Evolutionary conservation across 805 yeast genomes (phyloP), one percentile per base, ranked within the genome.

Genomic region (Hanseniaspora taiwanica): DNA sequence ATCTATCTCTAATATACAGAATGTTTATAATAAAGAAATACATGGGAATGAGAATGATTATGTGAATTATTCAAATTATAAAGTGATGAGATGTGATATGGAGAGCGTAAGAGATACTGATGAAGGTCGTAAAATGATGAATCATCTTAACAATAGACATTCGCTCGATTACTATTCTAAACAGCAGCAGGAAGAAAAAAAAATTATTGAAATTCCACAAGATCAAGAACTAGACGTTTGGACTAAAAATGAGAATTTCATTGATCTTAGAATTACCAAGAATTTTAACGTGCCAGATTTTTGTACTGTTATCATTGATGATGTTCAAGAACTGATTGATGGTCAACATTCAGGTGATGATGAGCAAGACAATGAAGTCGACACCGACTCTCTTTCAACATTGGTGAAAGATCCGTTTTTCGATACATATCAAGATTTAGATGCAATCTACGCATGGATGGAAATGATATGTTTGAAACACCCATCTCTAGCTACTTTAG

Each of bases 391-490:
- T 3, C 44, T 42, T 17, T 33, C 47, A 21, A 43, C 44, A 16
- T 44, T 48, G 17, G 38, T 52, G 10, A 49, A 65, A 0, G 82
- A 78, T 43, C 46, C 75, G 3, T 85, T 85, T 54, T 85, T 85
- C 57, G 70, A 68, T 45, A 77, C 74, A 38, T 85, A 75, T 59
- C 66, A 87, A 44, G 74, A 80, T 23, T 61, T 83, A 44, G 70
- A 71, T 23, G 71, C 84, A 3, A 78, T 86, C 16, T 69, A 82
- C 49, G 63, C 76, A 1, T 84, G 94, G 93, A 64, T 79, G 46
- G 79, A 74, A 36, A 49, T 76, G 18, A 51, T 85, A 17, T 64
- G 66, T 44, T 66, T 69, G 40, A 68, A 81, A 1, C 82, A 71
- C 54, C 84, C 93, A 0, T 69, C 75, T 8, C 50, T 79, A 7